Evolutionary conservation across 441 rosid species (phyloP).

Genomic region (Populus tomentosa): DNA sequence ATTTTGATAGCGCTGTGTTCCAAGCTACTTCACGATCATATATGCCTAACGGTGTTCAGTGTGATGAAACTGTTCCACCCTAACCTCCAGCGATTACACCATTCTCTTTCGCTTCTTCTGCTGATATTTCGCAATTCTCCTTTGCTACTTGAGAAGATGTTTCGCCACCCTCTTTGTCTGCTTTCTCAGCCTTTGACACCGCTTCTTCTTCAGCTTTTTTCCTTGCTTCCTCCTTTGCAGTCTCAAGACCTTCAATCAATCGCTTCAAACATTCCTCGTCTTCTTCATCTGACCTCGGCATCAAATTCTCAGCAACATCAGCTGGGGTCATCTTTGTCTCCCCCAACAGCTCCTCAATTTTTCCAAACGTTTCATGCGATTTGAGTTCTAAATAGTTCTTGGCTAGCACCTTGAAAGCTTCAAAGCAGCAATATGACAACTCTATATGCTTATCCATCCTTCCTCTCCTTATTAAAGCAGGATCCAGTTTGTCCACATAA

Average conservation of each 20-base stretch:
- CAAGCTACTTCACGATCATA: background rate
- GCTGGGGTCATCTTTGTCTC: slow-evolving; percentile 14
- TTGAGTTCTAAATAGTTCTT: slow-evolving; percentile 19
- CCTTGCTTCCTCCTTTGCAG: background rate
- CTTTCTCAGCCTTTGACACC: background rate
- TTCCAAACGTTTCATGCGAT: background rate
- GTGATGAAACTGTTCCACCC: background rate
- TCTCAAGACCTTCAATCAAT: slow-evolving; percentile 11
- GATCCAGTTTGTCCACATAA: slow-evolving; percentile 24
- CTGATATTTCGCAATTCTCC: background rate
- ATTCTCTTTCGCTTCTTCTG: background rate
- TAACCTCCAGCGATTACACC: background rate
- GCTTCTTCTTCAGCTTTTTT: background rate
- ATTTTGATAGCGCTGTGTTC: background rate
- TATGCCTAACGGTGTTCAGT: background rate
- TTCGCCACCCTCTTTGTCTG: background rate
- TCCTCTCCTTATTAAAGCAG: slow-evolving; percentile 24
- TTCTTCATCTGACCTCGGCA: slow-evolving; percentile 16
- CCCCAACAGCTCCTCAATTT: slow-evolving; percentile 5
- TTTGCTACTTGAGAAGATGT: background rate
- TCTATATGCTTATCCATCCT: slow-evolving; percentile 27
- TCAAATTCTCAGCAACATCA: slow-evolving; percentile 22
- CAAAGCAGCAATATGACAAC: slow-evolving; percentile 24
- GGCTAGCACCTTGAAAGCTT: slow-evolving; percentile 20
- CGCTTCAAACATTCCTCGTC: slow-evolving; percentile 12